Evolutionary conservation across 179 eudicot genomes (phyloP), one percentile per base, ranked within the genome.

Genomic region (Heliamphora pulchella): DNA sequence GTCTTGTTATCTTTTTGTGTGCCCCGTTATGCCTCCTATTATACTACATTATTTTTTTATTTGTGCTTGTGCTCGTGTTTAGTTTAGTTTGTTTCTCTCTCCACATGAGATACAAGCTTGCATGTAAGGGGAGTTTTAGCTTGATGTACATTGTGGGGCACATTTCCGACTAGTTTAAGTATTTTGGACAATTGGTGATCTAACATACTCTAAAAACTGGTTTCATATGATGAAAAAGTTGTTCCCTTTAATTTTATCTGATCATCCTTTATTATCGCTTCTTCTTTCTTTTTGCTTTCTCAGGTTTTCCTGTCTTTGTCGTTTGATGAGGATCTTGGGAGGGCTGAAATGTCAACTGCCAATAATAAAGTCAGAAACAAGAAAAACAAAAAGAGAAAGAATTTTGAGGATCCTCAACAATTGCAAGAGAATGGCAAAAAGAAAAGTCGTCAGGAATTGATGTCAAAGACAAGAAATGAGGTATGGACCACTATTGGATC

Each of bases 271-370:
- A 9, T 18, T 15, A 20, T 69, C 55, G 20, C 58, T 61, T 8
- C 31, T 81, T 18, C 47, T 57, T 44, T 18, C 62, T 75, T 15
- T 11, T 11, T 79, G 47, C 61, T 78, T 64, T 71, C 59, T 65
- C 85, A 95, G 98, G 98, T 96, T 47, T 88, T 96, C 82, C 78
- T 87, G 90, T 89, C 93, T 83, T 86, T 96, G 82, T 86, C 96
- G 53, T 93, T 96, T 85, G 98, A 93, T 85, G 99, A 96, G 77
- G 98, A 94, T 81, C 87, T 96, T 86, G 83, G 93, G 78, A 92
- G 87, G 83, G 76, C 90, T 75, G 84, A 85, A 82, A 82, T 85
- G 73, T 81, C 82, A 58, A 90, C 85, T 11, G 87, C 74, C 6
- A 89, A 94, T 70, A 84, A 79, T n/a, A 90, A 87, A 82, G 76